phyloP scores from a whole-genome alignment of 257 asterid genomes.

The Solanum clarkiae region DNA sequence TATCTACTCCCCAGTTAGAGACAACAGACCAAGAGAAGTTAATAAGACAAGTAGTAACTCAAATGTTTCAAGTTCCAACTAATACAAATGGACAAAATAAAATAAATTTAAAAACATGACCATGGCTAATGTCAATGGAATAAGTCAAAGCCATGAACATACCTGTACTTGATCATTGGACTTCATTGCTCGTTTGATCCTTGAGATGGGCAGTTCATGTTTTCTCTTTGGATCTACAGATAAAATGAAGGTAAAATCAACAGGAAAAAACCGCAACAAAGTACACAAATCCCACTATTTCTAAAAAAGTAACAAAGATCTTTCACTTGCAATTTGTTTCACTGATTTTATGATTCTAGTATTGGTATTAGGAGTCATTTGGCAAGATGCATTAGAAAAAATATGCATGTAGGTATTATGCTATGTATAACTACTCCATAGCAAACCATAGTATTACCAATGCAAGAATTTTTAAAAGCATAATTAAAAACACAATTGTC shows the following conservation, averaged over 20 bases:
- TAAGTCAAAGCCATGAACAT: neutral
- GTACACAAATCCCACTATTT: neutral
- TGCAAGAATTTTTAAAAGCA: too few species aligned
- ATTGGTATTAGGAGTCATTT: neutral
- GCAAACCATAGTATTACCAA: too few species aligned
- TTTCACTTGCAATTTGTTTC: neutral
- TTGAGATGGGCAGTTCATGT: slow-evolving; percentile 20
- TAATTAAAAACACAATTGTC: too few species aligned
- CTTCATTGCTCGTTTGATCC: slow-evolving; percentile 28
- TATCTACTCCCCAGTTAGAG: neutral
- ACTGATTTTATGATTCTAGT: neutral
- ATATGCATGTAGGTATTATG: too few species aligned
- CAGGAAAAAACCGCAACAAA: neutral
- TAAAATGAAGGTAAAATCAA: neutral
- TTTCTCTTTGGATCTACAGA: slow-evolving; percentile 12
- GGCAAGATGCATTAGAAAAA: too few species aligned
- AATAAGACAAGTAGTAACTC: neutral
- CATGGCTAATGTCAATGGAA: neutral
- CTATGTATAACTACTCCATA: too few species aligned
- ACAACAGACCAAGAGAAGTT: neutral
- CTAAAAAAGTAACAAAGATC: neutral
- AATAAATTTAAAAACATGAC: neutral
- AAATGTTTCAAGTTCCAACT: neutral
- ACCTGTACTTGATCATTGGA: slow-evolving; percentile 27
- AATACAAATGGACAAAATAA: neutral